Percentiles rank a stretch among this genome's conserved stretches.
Conservation (phyloP, 73 alveolate genomes). For the Paramecium caudatum region DNA sequence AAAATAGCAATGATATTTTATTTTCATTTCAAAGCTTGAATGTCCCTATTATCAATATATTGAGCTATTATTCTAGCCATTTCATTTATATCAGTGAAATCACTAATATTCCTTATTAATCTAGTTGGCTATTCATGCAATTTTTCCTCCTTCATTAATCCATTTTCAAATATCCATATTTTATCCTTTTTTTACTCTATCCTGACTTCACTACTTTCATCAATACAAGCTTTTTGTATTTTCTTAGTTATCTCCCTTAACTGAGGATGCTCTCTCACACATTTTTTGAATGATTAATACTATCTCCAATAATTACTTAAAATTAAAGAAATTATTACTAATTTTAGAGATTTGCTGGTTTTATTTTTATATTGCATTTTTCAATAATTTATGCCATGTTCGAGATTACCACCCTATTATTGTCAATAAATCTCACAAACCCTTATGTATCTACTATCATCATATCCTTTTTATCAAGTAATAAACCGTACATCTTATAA, state of each 20-base stretch:
- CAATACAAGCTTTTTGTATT: background rate
- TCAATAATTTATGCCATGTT: background rate
- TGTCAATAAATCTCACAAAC: constrained; percentile 4
- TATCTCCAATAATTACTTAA: constrained; percentile 34
- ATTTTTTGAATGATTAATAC: constrained; percentile 2
- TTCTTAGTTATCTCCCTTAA: background rate
- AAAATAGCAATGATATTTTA: background rate
- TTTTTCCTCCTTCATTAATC: background rate
- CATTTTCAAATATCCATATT: constrained; percentile 18
- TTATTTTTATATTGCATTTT: background rate
- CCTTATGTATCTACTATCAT: constrained; percentile 29
- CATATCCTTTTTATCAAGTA: constrained; percentile 7
- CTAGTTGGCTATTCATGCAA: constrained; percentile 48
- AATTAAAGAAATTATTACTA: background rate
- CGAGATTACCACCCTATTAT: background rate
- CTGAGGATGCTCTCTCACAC: constrained; percentile 15
- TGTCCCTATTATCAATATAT: constrained; percentile 32
- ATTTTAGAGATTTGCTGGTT: background rate
- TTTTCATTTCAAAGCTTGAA: constrained; percentile 33
- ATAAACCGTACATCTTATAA: constrained; percentile 4
- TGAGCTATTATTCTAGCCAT: constrained; percentile 23
- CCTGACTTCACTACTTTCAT: background rate
- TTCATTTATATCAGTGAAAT: constrained; percentile 19
- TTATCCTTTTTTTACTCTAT: constrained; percentile 5
- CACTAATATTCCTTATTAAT: background rate